Evolutionary conservation across 352 stramenopile species (phyloP).

Genomic region (Phytophthora pisi): DNA sequence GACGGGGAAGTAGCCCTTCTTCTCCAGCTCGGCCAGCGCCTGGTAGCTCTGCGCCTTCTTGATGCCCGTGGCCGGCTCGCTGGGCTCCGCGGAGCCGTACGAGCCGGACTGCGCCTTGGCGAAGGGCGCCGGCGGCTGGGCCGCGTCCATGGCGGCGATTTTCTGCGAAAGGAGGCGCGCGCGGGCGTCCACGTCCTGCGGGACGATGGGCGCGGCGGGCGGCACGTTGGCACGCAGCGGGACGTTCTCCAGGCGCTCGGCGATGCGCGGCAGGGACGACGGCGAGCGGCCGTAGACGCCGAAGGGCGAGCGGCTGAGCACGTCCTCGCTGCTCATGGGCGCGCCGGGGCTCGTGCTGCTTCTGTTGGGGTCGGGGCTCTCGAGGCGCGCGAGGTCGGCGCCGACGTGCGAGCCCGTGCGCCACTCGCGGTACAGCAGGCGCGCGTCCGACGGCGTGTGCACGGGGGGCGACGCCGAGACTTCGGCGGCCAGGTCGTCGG

Average conservation of each 20-base stretch:
- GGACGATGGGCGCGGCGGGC: constrained; percentile 13
- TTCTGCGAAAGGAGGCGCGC: constrained; percentile 75
- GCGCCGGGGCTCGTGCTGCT: constrained; percentile 15
- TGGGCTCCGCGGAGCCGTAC: constrained; percentile 43
- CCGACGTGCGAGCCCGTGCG: constrained; percentile 63
- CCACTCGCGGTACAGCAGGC: constrained; percentile 83
- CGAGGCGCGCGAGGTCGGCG: constrained; percentile 37
- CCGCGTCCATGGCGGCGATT: constrained; percentile 42
- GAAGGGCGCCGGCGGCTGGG: not conserved
- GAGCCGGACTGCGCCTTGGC: constrained; percentile 61
- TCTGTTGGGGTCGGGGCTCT: constrained; percentile 20
- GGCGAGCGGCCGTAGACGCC: constrained; percentile 55
- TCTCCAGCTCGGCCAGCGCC: constrained; percentile 81
- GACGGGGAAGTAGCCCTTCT: constrained; percentile 82
- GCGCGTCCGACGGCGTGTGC: constrained; percentile 66
- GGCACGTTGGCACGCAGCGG: constrained; percentile 57
- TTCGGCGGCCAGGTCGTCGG: constrained; percentile 69
- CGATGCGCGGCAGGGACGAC: constrained; percentile 70
- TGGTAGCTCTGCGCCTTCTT: constrained; percentile 84
- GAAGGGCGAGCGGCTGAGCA: constrained; percentile 70
- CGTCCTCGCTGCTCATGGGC: constrained; percentile 66
- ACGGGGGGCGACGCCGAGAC: constrained; percentile 47
- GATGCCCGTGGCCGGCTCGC: constrained; percentile 47
- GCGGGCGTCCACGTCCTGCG: constrained; percentile 51
- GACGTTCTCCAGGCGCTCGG: constrained; percentile 69